Base-by-base conservation (phyloP, 345 rosid genomes). In the Populus deltoides region DNA sequence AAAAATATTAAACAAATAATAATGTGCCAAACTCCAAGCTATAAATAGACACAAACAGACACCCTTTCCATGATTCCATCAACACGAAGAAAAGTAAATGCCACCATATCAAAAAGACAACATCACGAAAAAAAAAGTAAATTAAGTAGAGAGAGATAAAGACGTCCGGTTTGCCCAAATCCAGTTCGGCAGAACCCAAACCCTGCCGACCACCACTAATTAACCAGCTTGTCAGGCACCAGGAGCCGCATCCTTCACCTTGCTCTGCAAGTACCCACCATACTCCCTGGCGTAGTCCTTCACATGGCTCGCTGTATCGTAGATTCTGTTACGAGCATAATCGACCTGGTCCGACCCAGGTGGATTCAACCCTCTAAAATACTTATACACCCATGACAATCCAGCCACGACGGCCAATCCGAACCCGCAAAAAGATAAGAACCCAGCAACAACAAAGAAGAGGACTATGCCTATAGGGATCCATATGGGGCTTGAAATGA, bases 181-280 rank as follows among this genome's bases (percentile, higher is more conserved):
- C 43, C 45, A 13, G 27, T 5, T 5, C 43, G 15, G 45, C 47
- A 13, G 18, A 29, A 65, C 68, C 36, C 39, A 49, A 51, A 65
- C 49, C 25, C 74, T 62, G 79, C 75, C 24, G 12, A 17, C 51
- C 73, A 16, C 15, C 17, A 8, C 9, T 20, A 8, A 9, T 38
- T 13, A 27, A 55, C 11, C 39, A 25, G 29, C 62, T 53, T 66
- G 35, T 90, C 87, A 95, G 16, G 99, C 97, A 77, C 98, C 92
- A 36, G 99, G 97, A 79, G 99, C 99, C 1, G 94, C 97, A 81
- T 93, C 97, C 84, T 95, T 93, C n/a, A 89, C 89, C 85, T 86
- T 93, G 81, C 88, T 86, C 85, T 91, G 94, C 72, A 91, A 79
- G 68, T 88, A 90, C 73, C 90, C 99, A 39, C 98, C 94, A 49